Evolutionary conservation across 176 grass and related monocot genomes (phyloP).

Genomic region (Saccharum officinarum): DNA sequence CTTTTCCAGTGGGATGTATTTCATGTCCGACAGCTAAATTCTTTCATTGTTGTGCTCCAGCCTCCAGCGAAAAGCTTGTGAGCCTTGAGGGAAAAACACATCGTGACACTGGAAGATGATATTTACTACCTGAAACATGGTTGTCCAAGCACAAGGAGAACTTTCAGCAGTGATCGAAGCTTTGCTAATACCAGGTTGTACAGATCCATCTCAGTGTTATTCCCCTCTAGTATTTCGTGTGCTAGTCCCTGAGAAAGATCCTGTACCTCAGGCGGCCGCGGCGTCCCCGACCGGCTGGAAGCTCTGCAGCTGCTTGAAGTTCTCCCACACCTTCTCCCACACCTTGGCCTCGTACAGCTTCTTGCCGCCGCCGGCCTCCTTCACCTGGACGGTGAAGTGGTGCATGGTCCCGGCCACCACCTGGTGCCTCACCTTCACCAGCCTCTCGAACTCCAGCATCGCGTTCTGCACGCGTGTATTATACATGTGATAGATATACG

Average conservation of each 20-base stretch:
- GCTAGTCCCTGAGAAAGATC: background rate
- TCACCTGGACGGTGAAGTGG: slow-evolving; percentile 69
- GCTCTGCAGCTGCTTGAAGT: slow-evolving; percentile 66
- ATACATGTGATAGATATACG: too few relatives aligned
- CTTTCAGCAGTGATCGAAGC: background rate
- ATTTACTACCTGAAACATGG: slow-evolving; percentile 13
- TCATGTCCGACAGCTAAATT: background rate
- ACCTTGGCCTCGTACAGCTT: slow-evolving; percentile 68
- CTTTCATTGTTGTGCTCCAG: background rate
- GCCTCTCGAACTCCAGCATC: slow-evolving; percentile 50
- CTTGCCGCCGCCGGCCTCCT: slow-evolving; percentile 42
- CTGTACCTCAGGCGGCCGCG: slow-evolving; percentile 9
- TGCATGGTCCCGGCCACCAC: slow-evolving; percentile 57
- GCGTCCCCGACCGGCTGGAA: slow-evolving; percentile 38
- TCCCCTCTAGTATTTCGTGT: background rate
- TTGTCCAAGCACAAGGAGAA: background rate
- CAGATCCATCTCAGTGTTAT: background rate
- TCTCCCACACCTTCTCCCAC: slow-evolving; percentile 57
- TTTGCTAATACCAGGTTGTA: background rate
- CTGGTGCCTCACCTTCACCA: slow-evolving; percentile 68
- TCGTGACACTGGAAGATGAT: slow-evolving; percentile 12
- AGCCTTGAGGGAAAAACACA: background rate
- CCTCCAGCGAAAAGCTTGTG: background rate
- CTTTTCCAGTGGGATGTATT: background rate
- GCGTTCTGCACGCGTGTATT: slow-evolving; percentile 36